phyloP scores from a whole-genome alignment of 129 eudicot genomes.

The Sambucus nigra region DNA sequence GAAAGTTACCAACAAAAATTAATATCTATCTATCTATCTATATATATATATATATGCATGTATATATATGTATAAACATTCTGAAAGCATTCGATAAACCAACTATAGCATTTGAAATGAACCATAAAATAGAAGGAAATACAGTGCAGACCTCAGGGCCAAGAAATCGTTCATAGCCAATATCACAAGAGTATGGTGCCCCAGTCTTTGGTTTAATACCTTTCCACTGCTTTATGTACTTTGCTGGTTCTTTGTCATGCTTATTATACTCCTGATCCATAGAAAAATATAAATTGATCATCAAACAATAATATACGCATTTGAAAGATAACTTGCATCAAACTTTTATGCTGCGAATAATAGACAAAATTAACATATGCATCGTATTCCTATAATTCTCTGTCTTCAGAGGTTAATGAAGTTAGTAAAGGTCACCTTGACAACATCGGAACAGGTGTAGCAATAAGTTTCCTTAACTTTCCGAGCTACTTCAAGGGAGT shows the following conservation, averaged over 20 bases:
- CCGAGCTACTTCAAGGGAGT: slow-evolving; percentile 91
- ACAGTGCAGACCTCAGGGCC: slow-evolving; percentile 86
- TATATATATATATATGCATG: too few species aligned
- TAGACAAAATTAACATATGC: not conserved
- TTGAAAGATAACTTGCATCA: too few species aligned
- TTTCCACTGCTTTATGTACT: slow-evolving; percentile 96
- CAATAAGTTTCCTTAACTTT: slow-evolving; percentile 93
- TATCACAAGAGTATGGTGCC: slow-evolving; percentile 90
- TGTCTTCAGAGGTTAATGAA: not conserved
- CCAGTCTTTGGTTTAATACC: slow-evolving; percentile 96
- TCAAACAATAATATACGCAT: too few species aligned
- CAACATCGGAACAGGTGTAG: slow-evolving; percentile 94
- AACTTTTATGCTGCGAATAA: not conserved
- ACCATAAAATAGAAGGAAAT: not conserved
- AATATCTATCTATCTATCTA: too few species aligned
- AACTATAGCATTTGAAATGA: too few species aligned
- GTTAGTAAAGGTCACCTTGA: slow-evolving; percentile 48
- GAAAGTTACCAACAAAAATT: too few species aligned
- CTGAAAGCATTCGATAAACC: too few species aligned
- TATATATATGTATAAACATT: too few species aligned
- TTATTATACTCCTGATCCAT: slow-evolving; percentile 79
- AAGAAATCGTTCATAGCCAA: slow-evolving; percentile 97
- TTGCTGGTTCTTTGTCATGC: slow-evolving; percentile 94
- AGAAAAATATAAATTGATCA: not conserved
- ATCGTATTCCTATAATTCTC: not conserved